Evolutionary conservation across 2,329 filamentous ascomycete species (phyloP).

Genomic region (Trichoderma breve): DNA sequence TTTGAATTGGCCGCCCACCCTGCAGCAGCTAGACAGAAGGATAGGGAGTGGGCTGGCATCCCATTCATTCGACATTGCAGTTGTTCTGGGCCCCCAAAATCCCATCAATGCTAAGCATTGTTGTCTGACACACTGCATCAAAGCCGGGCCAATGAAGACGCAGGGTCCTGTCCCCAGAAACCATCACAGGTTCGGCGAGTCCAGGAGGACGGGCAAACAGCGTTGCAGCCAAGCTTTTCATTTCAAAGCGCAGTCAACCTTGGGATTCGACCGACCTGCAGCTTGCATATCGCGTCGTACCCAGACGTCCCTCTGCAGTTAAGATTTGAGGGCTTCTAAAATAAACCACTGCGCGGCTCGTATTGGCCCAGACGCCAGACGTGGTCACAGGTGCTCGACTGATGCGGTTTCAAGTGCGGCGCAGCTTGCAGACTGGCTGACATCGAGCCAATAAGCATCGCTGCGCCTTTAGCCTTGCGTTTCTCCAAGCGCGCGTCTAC

Average conservation of each 20-base stretch:
- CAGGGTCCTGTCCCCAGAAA: neutral
- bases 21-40: neutral
- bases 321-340: neutral
- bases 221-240: neutral
- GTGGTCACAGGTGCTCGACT: neutral
- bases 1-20: neutral
- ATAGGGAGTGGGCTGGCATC: neutral
- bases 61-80: neutral
- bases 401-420: conserved; percentile 12
- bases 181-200: neutral
- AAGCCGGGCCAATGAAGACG: neutral
- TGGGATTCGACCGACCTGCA: neutral
- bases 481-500: conserved; percentile 13
- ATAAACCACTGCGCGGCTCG: neutral
- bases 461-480: neutral
- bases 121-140: conserved; percentile 15
- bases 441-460: neutral
- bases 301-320: neutral
- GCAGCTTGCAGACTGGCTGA: conserved; percentile 1
- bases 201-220: neutral
- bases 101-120: neutral
- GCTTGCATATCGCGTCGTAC: neutral
- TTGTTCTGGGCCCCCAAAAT: neutral
- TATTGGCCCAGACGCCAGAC: conserved; percentile 1
- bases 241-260: neutral